A percentile compares a stretch with the other conserved stretches of the same genome.
Evolutionary conservation across 495 filamentous ascomycete species (phyloP).

Genomic region (Poronia punctata): DNA sequence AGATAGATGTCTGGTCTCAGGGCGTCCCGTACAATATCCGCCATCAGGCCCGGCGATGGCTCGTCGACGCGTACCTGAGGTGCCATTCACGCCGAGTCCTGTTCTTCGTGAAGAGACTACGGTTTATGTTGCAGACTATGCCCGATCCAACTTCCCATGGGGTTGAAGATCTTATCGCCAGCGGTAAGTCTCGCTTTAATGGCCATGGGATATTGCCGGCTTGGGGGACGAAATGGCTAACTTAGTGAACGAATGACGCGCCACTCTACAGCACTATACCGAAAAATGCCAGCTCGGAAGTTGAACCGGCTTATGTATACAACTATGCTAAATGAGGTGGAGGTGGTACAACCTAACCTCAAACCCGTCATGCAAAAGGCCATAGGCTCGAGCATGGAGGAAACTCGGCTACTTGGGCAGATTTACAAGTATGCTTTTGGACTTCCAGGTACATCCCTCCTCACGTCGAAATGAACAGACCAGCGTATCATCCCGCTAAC

Average conservation of each 20-base stretch:
- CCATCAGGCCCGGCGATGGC: constrained; percentile 15
- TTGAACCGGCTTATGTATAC: constrained; percentile 12
- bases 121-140: neutral
- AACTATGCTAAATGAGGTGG: constrained; percentile 6
- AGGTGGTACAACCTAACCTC: neutral
- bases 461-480: too few relatives aligned
- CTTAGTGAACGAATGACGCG: neutral
- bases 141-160: neutral
- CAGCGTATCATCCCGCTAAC: too few relatives aligned
- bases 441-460: too few relatives aligned
- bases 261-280: neutral
- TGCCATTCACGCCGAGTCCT: constrained; percentile 15
- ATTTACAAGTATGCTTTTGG: too few relatives aligned
- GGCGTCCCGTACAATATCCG: constrained; percentile 18
- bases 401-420: too few relatives aligned
- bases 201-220: too few relatives aligned
- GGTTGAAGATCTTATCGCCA: constrained; percentile 5
- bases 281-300: constrained; percentile 7
- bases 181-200: neutral
- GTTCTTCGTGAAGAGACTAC: constrained; percentile 7
- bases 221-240: too few relatives aligned
- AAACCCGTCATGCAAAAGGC: constrained; percentile 1
- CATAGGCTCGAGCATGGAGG: neutral
- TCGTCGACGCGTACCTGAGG: constrained; percentile 16
- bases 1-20: constrained; percentile 17